phyloP scores from a whole-genome alignment of 2,329 filamentous ascomycete genomes.

The Penicillium sp. region DNA sequence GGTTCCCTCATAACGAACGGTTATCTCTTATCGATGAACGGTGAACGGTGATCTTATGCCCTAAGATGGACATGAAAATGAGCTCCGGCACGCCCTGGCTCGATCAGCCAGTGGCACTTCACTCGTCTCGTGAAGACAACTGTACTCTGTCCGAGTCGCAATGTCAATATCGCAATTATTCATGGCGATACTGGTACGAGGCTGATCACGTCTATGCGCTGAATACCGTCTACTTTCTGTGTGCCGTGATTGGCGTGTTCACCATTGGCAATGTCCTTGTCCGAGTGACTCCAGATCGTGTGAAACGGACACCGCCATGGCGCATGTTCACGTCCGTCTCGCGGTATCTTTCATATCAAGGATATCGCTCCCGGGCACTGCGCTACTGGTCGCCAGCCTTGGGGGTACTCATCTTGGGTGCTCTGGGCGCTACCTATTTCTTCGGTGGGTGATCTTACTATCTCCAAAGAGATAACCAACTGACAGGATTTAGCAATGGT shows the following conservation, averaged over 20 bases:
- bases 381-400: slow-evolving; percentile 50
- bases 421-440: slow-evolving; percentile 50
- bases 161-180: slow-evolving; percentile 28
- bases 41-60: background rate
- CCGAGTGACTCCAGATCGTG: slow-evolving; percentile 30
- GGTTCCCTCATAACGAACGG: too few relatives aligned
- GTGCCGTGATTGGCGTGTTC: slow-evolving; percentile 53
- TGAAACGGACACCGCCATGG: slow-evolving; percentile 32
- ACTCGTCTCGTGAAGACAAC: slow-evolving; percentile 30
- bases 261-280: slow-evolving; percentile 42
- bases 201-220: slow-evolving; percentile 58
- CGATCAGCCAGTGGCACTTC: slow-evolving; percentile 34
- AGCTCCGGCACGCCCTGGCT: slow-evolving; percentile 30
- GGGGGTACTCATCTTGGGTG: slow-evolving; percentile 46
- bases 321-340: slow-evolving; percentile 36
- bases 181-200: slow-evolving; percentile 47
- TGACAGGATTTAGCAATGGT: slow-evolving; percentile 42
- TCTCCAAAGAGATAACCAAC: background rate
- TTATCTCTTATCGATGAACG: too few relatives aligned
- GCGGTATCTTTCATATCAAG: slow-evolving; percentile 47
- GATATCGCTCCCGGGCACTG: slow-evolving; percentile 36
- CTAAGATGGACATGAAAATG: slow-evolving; percentile 23
- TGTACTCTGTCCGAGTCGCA: slow-evolving; percentile 33
- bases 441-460: slow-evolving; percentile 35
- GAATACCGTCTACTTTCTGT: slow-evolving; percentile 56